Evolutionary conservation across 169 alveolate genomes (phyloP).

Genomic region (Toxoplasma gondii): DNA sequence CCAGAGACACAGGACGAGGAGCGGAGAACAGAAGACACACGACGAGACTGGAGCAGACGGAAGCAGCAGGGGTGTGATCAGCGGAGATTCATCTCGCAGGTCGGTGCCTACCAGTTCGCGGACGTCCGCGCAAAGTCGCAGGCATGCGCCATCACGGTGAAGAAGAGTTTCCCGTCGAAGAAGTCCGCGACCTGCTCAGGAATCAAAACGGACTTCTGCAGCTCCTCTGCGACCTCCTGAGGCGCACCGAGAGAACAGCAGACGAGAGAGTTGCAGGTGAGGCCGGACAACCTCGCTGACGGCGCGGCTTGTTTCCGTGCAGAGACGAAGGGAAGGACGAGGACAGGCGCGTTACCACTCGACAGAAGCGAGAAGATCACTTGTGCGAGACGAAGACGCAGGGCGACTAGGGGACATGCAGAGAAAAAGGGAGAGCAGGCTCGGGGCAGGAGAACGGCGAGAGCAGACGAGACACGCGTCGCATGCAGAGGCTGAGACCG

Average conservation of each 20-base stretch:
- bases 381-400: too few relatives aligned
- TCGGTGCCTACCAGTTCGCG: not conserved
- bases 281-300: not conserved
- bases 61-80: too few relatives aligned
- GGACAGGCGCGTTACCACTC: too few relatives aligned
- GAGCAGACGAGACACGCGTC: not conserved
- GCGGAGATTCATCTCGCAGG: not conserved
- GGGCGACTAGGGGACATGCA: too few relatives aligned
- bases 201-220: not conserved
- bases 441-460: too few relatives aligned
- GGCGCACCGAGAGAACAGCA: not conserved
- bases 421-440: too few relatives aligned
- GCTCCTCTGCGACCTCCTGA: slow-evolving; percentile 11
- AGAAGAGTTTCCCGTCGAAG: not conserved
- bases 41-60: too few relatives aligned
- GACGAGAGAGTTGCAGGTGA: not conserved
- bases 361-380: too few relatives aligned
- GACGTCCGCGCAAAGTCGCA: slow-evolving; percentile 11
- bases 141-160: not conserved
- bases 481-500: not conserved
- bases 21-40: too few relatives aligned
- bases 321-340: too few relatives aligned
- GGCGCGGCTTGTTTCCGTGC: too few relatives aligned
- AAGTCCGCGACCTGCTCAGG: not conserved
- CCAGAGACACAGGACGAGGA: too few relatives aligned